Conservation (phyloP, 2,329 filamentous ascomycete genomes). For the Xylariaceae sp. region DNA sequence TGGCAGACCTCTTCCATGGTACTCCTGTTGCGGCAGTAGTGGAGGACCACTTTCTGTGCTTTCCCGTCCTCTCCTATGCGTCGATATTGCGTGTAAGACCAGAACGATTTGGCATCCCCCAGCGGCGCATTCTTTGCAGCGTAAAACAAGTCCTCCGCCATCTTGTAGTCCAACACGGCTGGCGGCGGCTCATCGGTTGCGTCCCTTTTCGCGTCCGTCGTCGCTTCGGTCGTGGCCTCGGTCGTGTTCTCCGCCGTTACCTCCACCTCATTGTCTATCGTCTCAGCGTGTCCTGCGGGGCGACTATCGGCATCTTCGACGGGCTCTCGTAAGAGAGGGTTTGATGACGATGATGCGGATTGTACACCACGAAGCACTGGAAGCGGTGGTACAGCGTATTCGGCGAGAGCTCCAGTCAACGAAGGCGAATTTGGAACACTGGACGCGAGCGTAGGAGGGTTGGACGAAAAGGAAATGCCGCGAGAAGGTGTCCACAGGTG, state of each 20-base stretch:
- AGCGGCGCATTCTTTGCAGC: constrained; percentile 42
- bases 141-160: constrained; percentile 41
- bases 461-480: constrained; percentile 30
- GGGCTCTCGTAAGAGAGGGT: no score
- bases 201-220: no score
- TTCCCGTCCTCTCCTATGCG: constrained; percentile 39
- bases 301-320: no score
- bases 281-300: no score
- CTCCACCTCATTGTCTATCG: no score
- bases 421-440: constrained; percentile 11
- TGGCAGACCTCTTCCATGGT: constrained; percentile 62
- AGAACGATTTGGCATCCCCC: constrained; percentile 51
- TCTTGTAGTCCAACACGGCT: constrained; percentile 40
- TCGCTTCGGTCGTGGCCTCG: no score
- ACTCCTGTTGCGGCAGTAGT: constrained; percentile 68
- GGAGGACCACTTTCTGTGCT: constrained; percentile 55
- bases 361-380: no score
- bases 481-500: constrained; percentile 31
- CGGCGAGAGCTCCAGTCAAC: constrained; percentile 4
- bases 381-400: no score
- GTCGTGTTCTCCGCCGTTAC: no score
- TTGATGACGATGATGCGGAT: no score
- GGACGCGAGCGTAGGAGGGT: constrained; percentile 11
- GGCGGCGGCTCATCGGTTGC: constrained; percentile 30
- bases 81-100: constrained; percentile 65